Evolutionary conservation across 2,329 filamentous ascomycete genomes (phyloP).

Genomic region (Emmonsia crescens): DNA sequence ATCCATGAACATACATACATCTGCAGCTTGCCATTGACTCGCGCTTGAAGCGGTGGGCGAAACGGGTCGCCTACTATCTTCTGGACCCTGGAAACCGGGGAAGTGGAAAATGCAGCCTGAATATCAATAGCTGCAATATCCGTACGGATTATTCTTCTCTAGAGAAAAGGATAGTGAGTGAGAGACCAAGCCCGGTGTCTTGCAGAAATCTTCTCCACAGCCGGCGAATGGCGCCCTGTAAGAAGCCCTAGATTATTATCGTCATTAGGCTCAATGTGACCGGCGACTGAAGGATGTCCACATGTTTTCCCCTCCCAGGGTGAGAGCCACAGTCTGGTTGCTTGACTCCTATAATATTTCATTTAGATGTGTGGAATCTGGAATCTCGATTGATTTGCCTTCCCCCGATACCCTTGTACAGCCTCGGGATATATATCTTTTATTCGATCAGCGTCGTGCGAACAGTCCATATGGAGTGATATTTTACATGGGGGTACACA

Average conservation of each 20-base stretch:
- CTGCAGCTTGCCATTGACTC: neutral
- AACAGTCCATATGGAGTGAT: neutral
- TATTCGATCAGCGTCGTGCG: neutral
- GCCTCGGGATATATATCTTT: neutral
- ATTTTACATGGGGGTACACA: neutral
- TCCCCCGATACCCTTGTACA: neutral
- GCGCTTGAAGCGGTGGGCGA: neutral
- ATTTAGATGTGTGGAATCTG: neutral
- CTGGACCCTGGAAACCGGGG: too few relatives aligned
- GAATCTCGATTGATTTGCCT: neutral
- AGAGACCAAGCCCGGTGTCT: neutral
- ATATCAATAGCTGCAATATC: too few relatives aligned
- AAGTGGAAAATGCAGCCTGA: too few relatives aligned
- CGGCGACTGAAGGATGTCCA: neutral
- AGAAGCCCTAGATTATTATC: neutral
- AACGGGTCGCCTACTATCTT: neutral
- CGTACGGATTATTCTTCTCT: too few relatives aligned
- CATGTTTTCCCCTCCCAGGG: neutral
- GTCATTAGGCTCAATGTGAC: neutral
- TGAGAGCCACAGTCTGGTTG: neutral
- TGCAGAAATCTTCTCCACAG: neutral
- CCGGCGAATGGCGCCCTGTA: neutral
- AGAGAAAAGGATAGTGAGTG: too few relatives aligned
- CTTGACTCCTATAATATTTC: too few relatives aligned
- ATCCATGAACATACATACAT: neutral